Conservation (phyloP, 2,329 filamentous ascomycete genomes). For the Dactylellina parvicollis region DNA sequence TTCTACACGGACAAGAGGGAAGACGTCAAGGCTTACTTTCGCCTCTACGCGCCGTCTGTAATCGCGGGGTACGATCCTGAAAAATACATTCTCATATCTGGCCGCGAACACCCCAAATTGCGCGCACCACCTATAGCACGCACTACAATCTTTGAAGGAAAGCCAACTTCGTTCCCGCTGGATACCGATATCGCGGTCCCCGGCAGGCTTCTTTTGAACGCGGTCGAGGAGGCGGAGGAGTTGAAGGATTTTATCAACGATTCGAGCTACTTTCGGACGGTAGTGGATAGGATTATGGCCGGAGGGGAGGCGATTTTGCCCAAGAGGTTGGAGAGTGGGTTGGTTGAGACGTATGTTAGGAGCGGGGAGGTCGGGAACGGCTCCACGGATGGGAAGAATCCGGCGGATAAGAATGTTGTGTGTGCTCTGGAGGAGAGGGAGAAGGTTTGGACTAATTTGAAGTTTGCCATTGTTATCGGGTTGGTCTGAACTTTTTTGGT, state of each 20-base stretch:
- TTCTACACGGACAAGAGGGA: slow-evolving; percentile 41
- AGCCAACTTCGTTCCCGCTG: slow-evolving; percentile 25
- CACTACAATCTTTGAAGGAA: slow-evolving; percentile 31
- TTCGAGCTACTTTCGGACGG: slow-evolving; percentile 22
- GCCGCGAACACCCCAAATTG: slow-evolving; percentile 30
- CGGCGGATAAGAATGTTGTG: slow-evolving; percentile 20
- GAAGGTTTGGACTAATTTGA: slow-evolving; percentile 37
- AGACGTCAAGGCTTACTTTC: slow-evolving; percentile 32
- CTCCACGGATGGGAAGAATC: background rate
- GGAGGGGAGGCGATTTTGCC: slow-evolving; percentile 15
- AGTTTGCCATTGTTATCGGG: slow-evolving; percentile 49
- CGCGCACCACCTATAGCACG: slow-evolving; percentile 24
- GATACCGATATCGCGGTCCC: slow-evolving; percentile 27
- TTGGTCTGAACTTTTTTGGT: slow-evolving; percentile 20
- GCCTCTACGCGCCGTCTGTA: slow-evolving; percentile 25
- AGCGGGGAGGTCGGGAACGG: slow-evolving; percentile 27
- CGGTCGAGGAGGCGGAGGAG: slow-evolving; percentile 42
- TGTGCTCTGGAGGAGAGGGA: slow-evolving; percentile 38
- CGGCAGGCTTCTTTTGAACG: slow-evolving; percentile 22
- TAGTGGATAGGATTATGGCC: slow-evolving; percentile 26
- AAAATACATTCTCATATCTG: slow-evolving; percentile 37
- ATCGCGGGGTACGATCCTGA: slow-evolving; percentile 48
- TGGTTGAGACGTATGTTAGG: slow-evolving; percentile 6
- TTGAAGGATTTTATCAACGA: slow-evolving; percentile 38
- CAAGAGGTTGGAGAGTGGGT: slow-evolving; percentile 9